These are phyloP conservation scores for Hsuehochloa calcarea DNA, from an alignment of 176 grass and related monocot genomes.

Conservation along the genomic window DNA sequence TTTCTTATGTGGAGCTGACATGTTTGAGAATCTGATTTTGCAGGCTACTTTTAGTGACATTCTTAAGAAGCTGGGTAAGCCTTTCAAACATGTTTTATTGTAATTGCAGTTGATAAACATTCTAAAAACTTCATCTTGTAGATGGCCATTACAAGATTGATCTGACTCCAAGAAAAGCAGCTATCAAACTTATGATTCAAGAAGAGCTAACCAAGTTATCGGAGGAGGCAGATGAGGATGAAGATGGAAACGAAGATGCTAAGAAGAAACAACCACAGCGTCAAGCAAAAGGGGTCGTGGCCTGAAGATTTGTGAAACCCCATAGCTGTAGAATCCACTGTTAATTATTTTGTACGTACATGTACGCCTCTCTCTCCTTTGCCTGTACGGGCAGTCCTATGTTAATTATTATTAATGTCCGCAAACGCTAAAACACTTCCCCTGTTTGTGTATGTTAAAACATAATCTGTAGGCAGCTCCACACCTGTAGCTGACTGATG, in stretches of 20 bases:
- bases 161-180: conserved; percentile 55
- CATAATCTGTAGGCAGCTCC: conserved; percentile 36
- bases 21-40: conserved; percentile 36
- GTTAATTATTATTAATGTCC: conserved; percentile 36
- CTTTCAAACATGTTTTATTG: conserved; percentile 17
- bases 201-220: conserved; percentile 68
- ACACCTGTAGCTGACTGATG: conserved; percentile 46
- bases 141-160: conserved; percentile 69
- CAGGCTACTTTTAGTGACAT: conserved; percentile 92
- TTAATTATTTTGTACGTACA: conserved; percentile 42
- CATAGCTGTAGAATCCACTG: conserved; percentile 39
- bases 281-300: conserved; percentile 34
- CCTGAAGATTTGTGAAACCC: conserved; percentile 24
- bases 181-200: conserved; percentile 73
- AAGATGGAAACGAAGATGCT: conserved; percentile 25
- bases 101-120: neutral
- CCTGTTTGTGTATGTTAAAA: conserved; percentile 41
- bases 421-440: neutral
- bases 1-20: conserved; percentile 18
- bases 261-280: conserved; percentile 32
- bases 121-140: conserved; percentile 30
- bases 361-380: conserved; percentile 11
- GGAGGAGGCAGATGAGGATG: conserved; percentile 49
- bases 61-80: conserved; percentile 70
- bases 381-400: conserved; percentile 26